Evolutionary conservation across 345 rosid species (phyloP).

Genomic region (Lagerstroemia speciosa): DNA sequence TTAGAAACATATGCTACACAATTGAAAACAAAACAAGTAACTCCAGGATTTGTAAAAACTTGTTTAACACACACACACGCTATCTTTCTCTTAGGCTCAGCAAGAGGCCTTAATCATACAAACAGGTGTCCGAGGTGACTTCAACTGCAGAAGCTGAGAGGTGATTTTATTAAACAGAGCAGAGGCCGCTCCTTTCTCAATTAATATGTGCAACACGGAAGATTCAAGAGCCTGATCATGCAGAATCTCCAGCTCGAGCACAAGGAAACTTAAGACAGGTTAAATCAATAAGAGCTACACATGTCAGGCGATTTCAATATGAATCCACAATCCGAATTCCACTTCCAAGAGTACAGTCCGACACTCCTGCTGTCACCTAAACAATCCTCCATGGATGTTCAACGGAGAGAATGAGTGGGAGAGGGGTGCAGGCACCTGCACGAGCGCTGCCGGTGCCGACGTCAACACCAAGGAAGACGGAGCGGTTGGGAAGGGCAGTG

Average conservation of each 20-base stretch:
- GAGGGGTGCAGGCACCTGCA: conserved; percentile 41
- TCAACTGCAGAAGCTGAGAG: background rate
- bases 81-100: no score
- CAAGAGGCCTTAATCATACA: background rate
- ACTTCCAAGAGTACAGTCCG: background rate
- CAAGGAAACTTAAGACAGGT: background rate
- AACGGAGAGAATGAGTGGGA: background rate
- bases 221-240: background rate
- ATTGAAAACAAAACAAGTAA: background rate
- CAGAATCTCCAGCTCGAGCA: background rate
- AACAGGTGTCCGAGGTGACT: background rate
- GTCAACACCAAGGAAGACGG: conserved; percentile 80
- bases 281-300: background rate
- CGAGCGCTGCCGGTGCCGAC: conserved; percentile 98
- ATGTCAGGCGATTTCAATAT: background rate
- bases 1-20: no score
- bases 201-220: background rate
- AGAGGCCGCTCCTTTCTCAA: background rate
- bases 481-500: conserved; percentile 25
- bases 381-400: background rate
- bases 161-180: background rate
- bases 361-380: background rate
- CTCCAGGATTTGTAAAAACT: background rate
- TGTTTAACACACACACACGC: no score
- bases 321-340: no score